Evolutionary conservation across 768 basidiomycete genomes (phyloP).

Genomic region (Psilocybe sp.): DNA sequence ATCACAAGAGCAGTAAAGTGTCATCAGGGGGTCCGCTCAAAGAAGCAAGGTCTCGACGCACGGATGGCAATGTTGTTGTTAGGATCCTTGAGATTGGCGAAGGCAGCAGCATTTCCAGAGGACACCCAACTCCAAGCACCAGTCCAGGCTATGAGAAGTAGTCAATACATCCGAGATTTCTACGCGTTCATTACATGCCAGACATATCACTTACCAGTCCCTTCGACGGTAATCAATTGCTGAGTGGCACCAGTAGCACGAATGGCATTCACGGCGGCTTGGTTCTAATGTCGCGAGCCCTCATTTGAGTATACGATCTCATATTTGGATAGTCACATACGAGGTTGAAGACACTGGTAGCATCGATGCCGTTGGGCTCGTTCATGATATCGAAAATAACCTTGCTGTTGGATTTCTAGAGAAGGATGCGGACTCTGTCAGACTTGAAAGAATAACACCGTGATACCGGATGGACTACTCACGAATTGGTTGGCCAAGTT

Average conservation of each 20-base stretch:
- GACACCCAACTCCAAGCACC: slow-evolving; percentile 64
- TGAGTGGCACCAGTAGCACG: slow-evolving; percentile 60
- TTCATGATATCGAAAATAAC: slow-evolving; percentile 69
- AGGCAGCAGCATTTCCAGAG: slow-evolving; percentile 54
- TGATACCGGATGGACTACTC: slow-evolving; percentile 14
- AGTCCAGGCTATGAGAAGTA: slow-evolving; percentile 42
- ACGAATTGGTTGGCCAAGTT: slow-evolving; percentile 56
- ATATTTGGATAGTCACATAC: slow-evolving; percentile 24
- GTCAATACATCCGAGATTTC: not conserved
- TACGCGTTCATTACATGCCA: not conserved
- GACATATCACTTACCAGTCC: slow-evolving; percentile 27
- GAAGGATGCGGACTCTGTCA: not conserved
- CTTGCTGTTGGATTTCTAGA: slow-evolving; percentile 41
- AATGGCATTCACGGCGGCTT: slow-evolving; percentile 67
- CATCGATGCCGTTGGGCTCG: slow-evolving; percentile 61
- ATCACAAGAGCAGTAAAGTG: not conserved
- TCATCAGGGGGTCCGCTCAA: not conserved
- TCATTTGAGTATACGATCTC: not conserved
- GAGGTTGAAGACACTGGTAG: slow-evolving; percentile 45
- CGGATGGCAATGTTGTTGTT: slow-evolving; percentile 60
- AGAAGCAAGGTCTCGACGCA: slow-evolving; percentile 19
- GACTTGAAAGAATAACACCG: not conserved
- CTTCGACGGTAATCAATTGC: slow-evolving; percentile 49
- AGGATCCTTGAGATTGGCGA: slow-evolving; percentile 54
- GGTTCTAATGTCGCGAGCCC: slow-evolving; percentile 34